These are phyloP conservation scores for Pseudotsuga menziesii DNA, from an alignment of 75 land plant species.

Conservation along the genomic window DNA sequence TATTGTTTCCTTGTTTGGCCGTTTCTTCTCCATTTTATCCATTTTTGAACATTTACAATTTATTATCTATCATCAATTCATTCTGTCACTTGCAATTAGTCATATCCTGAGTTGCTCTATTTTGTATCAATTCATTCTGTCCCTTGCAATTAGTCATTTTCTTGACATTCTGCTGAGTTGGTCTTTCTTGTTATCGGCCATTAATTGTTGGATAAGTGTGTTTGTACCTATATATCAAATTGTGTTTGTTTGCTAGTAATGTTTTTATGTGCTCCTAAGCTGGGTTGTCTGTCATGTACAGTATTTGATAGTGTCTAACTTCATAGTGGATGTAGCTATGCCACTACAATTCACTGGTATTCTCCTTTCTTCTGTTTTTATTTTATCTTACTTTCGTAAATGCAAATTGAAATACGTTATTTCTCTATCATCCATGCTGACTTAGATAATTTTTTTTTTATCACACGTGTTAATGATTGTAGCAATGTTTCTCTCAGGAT, in stretches of 20 bases:
- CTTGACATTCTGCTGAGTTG: neutral
- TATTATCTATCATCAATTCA: neutral
- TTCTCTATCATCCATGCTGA: neutral
- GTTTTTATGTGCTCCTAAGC: conserved; percentile 8
- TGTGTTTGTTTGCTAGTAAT: conserved; percentile 7
- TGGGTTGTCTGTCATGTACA: conserved; percentile 7
- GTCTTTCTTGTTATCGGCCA: neutral
- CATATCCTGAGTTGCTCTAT: neutral
- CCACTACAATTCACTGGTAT: conserved; percentile 11
- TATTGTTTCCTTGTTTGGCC: neutral
- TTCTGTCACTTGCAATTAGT: neutral
- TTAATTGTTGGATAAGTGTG: neutral
- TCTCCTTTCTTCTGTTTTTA: conserved; percentile 2
- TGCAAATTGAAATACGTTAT: neutral
- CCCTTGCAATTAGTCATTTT: neutral
- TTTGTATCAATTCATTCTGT: neutral
- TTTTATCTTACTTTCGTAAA: neutral
- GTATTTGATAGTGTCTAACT: conserved; percentile 9
- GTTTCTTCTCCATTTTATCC: neutral
- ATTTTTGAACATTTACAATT: neutral
- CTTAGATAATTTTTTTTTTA: neutral
- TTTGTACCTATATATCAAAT: neutral
- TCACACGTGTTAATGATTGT: neutral
- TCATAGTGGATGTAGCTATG: conserved; percentile 6
- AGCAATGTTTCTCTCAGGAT: neutral